Conservation (phyloP, 495 filamentous ascomycete species). For the Cercophora samala region DNA sequence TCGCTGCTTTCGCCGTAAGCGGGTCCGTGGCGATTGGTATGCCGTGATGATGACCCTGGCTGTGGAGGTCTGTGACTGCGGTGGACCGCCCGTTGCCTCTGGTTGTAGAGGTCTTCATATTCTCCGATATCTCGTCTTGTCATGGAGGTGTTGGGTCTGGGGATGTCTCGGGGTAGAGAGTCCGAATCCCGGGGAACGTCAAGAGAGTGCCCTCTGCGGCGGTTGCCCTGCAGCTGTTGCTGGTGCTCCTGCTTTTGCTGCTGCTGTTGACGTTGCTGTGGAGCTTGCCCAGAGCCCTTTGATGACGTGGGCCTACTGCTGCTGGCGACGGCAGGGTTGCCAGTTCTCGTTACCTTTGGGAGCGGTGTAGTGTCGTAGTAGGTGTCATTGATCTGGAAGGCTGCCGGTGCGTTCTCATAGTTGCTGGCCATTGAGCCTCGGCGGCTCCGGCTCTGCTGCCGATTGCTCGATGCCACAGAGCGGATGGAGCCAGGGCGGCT, state of each 20-base stretch:
- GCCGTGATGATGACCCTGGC: background rate
- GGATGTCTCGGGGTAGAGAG: background rate
- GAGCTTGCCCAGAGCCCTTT: background rate
- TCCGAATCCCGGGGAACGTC: background rate
- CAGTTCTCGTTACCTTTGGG: conserved; percentile 1
- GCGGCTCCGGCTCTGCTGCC: conserved; percentile 16
- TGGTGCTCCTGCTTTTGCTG: background rate
- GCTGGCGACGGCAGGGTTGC: background rate
- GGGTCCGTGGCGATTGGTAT: background rate
- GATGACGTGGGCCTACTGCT: background rate
- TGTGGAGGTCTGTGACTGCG: background rate
- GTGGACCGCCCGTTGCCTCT: background rate
- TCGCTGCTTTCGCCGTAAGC: background rate
- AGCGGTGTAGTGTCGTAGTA: conserved; percentile 27
- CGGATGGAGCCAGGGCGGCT: conserved; percentile 18
- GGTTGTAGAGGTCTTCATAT: background rate
- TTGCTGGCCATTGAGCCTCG: conserved; percentile 11
- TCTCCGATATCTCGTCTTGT: background rate
- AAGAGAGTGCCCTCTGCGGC: background rate
- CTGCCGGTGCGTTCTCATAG: background rate
- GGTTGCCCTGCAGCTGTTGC: background rate
- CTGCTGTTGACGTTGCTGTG: background rate
- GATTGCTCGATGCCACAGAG: conserved; percentile 12
- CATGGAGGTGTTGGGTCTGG: background rate
- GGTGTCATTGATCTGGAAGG: conserved; percentile 20